These are phyloP conservation scores for Raphanus raphanistrum DNA, from an alignment of 345 rosid genomes.

Conservation along the genomic window DNA sequence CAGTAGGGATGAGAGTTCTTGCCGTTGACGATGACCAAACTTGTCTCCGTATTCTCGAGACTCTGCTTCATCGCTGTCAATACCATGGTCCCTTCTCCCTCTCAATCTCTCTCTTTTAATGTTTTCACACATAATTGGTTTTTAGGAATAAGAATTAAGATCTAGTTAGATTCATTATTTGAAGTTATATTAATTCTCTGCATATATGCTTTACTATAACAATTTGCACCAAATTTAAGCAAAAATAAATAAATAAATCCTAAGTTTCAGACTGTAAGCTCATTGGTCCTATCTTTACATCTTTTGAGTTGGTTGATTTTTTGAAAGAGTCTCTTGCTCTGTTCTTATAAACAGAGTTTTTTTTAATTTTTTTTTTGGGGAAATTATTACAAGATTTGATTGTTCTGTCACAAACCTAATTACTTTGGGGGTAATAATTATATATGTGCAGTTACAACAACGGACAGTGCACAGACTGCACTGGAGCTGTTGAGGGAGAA, in stretches of 20 bases:
- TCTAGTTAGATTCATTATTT: conserved; percentile 12
- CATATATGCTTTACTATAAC: neutral
- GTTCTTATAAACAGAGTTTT: neutral
- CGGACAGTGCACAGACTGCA: conserved; percentile 59
- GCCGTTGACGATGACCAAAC: conserved; percentile 83
- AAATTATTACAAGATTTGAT: neutral
- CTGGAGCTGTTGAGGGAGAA: conserved; percentile 66
- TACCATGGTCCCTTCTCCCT: conserved; percentile 49
- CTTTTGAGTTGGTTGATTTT: neutral
- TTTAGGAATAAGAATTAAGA: conserved; percentile 4
- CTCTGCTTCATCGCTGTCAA: conserved; percentile 66
- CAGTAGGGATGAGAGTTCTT: conserved; percentile 73
- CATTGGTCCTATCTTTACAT: neutral
- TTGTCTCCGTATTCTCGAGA: conserved; percentile 57
- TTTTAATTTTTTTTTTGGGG: neutral
- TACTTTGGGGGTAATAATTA: conserved; percentile 7
- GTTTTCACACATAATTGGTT: neutral
- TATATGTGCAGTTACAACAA: conserved; percentile 58
- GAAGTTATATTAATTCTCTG: neutral
- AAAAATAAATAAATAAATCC: too few species aligned
- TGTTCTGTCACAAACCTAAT: conserved; percentile 6
- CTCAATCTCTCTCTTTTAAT: neutral
- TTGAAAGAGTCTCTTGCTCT: neutral
- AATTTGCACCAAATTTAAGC: neutral
- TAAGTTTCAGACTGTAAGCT: neutral